phyloP scores from a whole-genome alignment of 2,329 filamentous ascomycete genomes.

The Gnomoniopsis smithogilvyi region DNA sequence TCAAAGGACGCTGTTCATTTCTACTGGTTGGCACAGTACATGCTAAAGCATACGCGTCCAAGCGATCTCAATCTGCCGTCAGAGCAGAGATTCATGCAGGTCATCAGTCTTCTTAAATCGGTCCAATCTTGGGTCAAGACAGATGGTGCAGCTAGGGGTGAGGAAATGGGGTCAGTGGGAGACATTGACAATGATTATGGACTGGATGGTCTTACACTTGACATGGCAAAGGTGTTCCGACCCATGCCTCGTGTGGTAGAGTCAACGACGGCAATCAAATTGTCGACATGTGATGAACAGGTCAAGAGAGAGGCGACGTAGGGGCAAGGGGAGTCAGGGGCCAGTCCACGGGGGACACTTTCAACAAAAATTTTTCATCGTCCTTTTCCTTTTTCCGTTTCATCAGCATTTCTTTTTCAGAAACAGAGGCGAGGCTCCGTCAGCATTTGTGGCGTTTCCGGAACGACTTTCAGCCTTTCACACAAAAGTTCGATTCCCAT shows the following conservation, averaged over 20 bases:
- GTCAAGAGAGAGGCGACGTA: not conserved
- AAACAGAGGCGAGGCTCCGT: constrained; percentile 16
- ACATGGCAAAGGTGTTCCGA: constrained; percentile 70
- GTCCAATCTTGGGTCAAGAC: constrained; percentile 59
- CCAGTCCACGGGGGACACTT: not conserved
- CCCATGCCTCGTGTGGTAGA: constrained; percentile 49
- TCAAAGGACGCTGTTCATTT: constrained; percentile 70
- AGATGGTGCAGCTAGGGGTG: constrained; percentile 62
- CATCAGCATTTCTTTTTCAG: constrained; percentile 18
- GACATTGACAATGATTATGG: constrained; percentile 68
- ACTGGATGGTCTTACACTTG: constrained; percentile 59
- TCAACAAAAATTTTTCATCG: not conserved
- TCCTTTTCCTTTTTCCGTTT: constrained; percentile 4
- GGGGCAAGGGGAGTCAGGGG: not conserved
- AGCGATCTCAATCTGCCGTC: constrained; percentile 52
- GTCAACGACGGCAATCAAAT: constrained; percentile 23
- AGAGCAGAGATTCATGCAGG: constrained; percentile 58
- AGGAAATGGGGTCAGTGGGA: constrained; percentile 65
- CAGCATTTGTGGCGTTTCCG: constrained; percentile 21
- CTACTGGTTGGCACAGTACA: constrained; percentile 67
- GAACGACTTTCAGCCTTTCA: constrained; percentile 19
- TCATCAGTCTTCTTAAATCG: constrained; percentile 59
- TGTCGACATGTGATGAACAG: constrained; percentile 12
- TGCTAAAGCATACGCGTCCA: constrained; percentile 56
- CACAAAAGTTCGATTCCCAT: constrained; percentile 30